Percentiles rank a stretch among this genome's conserved stretches.
Evolutionary conservation across 352 stramenopile species (phyloP).

Genomic region (Saprolegnia diclina): DNA sequence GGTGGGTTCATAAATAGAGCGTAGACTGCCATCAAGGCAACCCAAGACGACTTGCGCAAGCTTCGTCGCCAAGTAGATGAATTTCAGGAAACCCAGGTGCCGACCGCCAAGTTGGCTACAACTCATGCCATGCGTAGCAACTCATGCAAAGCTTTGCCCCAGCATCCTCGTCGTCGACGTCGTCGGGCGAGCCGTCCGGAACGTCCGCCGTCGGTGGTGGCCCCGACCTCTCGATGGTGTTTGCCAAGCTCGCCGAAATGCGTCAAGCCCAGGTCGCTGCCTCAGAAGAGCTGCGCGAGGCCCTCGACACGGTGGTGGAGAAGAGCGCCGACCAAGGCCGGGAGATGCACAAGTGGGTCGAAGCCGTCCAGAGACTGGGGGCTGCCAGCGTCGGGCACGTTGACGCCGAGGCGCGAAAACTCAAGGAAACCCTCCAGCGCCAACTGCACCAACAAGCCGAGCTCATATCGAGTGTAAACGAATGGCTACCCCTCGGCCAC

Average conservation of each 20-base stretch:
- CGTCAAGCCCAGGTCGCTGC: slow-evolving; percentile 53
- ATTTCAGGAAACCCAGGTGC: slow-evolving; percentile 39
- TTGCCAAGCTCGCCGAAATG: slow-evolving; percentile 70
- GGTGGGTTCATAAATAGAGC: background rate
- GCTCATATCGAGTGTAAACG: slow-evolving; percentile 53
- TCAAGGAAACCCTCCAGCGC: slow-evolving; percentile 61
- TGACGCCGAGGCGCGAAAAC: slow-evolving; percentile 46
- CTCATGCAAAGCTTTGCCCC: slow-evolving; percentile 14
- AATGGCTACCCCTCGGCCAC: slow-evolving; percentile 53
- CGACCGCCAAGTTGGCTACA: slow-evolving; percentile 5
- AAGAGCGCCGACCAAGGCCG: slow-evolving; percentile 4
- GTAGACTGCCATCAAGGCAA: slow-evolving; percentile 49
- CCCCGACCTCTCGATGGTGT: slow-evolving; percentile 72
- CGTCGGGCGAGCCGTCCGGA: background rate
- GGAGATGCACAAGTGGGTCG: background rate
- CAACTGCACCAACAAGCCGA: slow-evolving; percentile 67
- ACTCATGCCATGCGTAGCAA: slow-evolving; percentile 28
- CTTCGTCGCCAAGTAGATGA: slow-evolving; percentile 47
- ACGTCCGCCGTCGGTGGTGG: slow-evolving; percentile 14
- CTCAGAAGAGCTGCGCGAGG: slow-evolving; percentile 47
- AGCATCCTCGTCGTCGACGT: background rate
- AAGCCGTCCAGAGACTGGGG: background rate
- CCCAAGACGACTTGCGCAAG: slow-evolving; percentile 39
- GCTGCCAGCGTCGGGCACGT: background rate
- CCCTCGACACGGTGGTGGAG: slow-evolving; percentile 38